Evolutionary conservation across 2,329 filamentous ascomycete species (phyloP).

Genomic region (Dactylella cylindrospora): DNA sequence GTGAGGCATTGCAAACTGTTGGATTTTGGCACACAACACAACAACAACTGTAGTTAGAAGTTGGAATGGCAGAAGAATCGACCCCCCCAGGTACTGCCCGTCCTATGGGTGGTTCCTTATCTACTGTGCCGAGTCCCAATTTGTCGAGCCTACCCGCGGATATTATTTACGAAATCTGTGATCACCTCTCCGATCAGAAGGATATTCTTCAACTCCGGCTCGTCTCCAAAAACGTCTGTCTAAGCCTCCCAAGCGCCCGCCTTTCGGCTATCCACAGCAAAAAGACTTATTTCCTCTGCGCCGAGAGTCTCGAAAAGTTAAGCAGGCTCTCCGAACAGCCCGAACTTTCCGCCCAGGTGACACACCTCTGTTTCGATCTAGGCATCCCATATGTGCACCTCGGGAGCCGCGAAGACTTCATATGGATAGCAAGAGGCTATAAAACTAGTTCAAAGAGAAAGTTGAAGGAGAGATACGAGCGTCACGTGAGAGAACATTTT

Average conservation of each 20-base stretch:
- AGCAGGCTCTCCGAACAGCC: slow-evolving; percentile 16
- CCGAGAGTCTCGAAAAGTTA: slow-evolving; percentile 26
- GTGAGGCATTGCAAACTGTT: too few species aligned
- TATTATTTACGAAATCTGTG: slow-evolving; percentile 30
- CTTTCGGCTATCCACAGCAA: slow-evolving; percentile 26
- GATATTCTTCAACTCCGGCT: slow-evolving; percentile 26
- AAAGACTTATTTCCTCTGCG: slow-evolving; percentile 36
- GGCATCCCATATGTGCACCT: slow-evolving; percentile 32
- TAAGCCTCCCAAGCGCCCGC: slow-evolving; percentile 14
- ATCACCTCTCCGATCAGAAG: slow-evolving; percentile 19
- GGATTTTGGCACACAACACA: too few species aligned
- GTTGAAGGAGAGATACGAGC: too few species aligned
- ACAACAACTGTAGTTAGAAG: too few species aligned
- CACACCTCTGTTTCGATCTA: slow-evolving; percentile 30
- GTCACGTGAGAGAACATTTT: too few species aligned
- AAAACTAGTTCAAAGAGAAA: too few species aligned
- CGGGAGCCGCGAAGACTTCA: too few species aligned
- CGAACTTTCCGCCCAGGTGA: slow-evolving; percentile 14
- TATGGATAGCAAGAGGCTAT: too few species aligned
- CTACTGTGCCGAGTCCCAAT: too few species aligned
- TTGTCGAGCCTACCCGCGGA: slow-evolving; percentile 16
- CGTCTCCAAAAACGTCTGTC: slow-evolving; percentile 5
- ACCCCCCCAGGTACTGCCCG: too few species aligned
- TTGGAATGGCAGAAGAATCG: slow-evolving; percentile 61
- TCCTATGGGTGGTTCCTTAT: too few species aligned